phyloP scores from a whole-genome alignment of 768 basidiomycete genomes.

The Suillus subalutaceus region DNA sequence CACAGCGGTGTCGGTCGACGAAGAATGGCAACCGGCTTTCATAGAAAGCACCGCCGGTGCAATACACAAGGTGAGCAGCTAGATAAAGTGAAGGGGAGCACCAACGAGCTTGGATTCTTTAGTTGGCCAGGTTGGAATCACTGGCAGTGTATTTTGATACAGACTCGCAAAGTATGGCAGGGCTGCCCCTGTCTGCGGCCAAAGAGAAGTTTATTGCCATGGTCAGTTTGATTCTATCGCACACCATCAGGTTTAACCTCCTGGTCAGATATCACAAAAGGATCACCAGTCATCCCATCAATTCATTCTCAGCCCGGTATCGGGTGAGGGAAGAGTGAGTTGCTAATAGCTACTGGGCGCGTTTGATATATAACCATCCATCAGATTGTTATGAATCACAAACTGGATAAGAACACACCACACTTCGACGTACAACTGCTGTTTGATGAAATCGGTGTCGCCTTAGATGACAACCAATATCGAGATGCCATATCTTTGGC shows the following conservation, averaged over 20 bases:
- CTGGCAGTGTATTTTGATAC: constrained; percentile 96
- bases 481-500: constrained; percentile 89
- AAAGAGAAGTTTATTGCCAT: constrained; percentile 74
- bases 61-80: constrained; percentile 76
- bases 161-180: constrained; percentile 80
- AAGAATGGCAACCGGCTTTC: constrained; percentile 86
- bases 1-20: constrained; percentile 86
- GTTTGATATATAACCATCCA: constrained; percentile 8
- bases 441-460: constrained; percentile 92
- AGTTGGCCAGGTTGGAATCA: constrained; percentile 87
- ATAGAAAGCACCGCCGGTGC: constrained; percentile 86
- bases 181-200: constrained; percentile 62
- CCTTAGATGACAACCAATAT: constrained; percentile 93
- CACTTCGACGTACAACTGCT: constrained; percentile 85
- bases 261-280: constrained; percentile 52
- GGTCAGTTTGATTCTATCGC: constrained; percentile 41
- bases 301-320: constrained; percentile 93
- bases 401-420: constrained; percentile 71
- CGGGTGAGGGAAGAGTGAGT: constrained; percentile 87
- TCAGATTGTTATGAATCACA: constrained; percentile 83
- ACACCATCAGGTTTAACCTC: constrained; percentile 6
- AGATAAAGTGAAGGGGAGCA: background rate
- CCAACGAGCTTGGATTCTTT: constrained; percentile 14
- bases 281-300: constrained; percentile 62
- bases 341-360: background rate